A percentile compares a stretch with the other conserved stretches of the same genome.
Evolutionary conservation across 495 filamentous ascomycete species (phyloP).

Genomic region (Mycothermus thermophilus): DNA sequence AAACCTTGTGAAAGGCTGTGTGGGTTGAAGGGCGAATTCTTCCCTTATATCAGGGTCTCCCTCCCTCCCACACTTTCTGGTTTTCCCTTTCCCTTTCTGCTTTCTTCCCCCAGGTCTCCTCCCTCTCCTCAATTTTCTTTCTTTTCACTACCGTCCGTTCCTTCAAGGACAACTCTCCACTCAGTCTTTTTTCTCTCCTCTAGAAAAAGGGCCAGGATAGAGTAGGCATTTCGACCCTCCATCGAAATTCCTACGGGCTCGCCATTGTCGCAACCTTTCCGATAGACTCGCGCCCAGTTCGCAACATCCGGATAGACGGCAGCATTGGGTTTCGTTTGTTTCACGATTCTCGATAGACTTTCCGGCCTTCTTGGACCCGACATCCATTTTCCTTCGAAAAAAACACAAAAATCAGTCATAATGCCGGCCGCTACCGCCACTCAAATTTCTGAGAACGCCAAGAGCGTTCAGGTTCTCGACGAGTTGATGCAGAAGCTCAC

Average conservation of each 20-base stretch:
- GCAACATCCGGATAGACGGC: conserved; percentile 15
- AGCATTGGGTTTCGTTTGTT: conserved; percentile 12
- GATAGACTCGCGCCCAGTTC: conserved; percentile 12
- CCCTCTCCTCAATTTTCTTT: conserved; percentile 6
- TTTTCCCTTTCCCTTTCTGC: conserved; percentile 4
- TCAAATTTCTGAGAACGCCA: conserved; percentile 28
- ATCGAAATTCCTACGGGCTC: conserved; percentile 27
- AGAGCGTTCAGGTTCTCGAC: conserved; percentile 38
- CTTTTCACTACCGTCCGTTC: conserved; percentile 16
- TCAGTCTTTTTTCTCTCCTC: conserved; percentile 20
- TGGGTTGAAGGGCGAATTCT: too few relatives aligned
- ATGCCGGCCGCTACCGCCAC: conserved; percentile 16
- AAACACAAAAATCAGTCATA: conserved; percentile 12
- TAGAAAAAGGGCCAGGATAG: conserved; percentile 23
- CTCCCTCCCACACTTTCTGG: conserved; percentile 6
- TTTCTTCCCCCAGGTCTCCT: conserved; percentile 14
- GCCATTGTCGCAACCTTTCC: conserved; percentile 6
- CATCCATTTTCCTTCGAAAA: conserved; percentile 2
- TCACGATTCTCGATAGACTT: conserved; percentile 7
- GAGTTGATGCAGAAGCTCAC: conserved; percentile 41
- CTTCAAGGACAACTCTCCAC: conserved; percentile 16
- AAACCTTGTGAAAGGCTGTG: background rate
- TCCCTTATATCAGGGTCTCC: too few relatives aligned
- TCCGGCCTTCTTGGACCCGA: conserved; percentile 4
- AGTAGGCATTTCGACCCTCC: conserved; percentile 27